Evolutionary conservation across 805 yeast species (phyloP), one percentile per base, ranked within the genome.

Genomic region (Starmerella bombicola): DNA sequence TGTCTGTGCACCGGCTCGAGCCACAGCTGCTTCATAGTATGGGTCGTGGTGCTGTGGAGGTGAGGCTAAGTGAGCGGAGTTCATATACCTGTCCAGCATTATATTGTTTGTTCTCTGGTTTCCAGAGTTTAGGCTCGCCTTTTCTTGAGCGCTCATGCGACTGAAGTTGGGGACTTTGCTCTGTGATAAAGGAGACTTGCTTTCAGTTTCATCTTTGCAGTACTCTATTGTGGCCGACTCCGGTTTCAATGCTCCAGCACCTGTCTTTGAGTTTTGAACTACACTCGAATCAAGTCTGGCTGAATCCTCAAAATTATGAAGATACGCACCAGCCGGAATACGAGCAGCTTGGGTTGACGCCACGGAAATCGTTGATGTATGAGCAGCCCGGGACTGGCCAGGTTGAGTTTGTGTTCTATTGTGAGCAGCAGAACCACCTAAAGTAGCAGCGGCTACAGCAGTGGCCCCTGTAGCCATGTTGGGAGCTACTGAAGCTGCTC

Each of bases 321-420:
- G 34, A 30, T 53, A 55, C 6, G 55, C 43, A 3, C 61, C 60
- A 6, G 62, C 61, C 13, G 60, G 57, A 10, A 55, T 35, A n/a
- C 41, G 36, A 6, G 39, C 38, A 13, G 39, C 43, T n/a, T 44
- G 37, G 3, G 46, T 25, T 15, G 46, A 30, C 4, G 48, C 48
- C 12, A 45, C 25, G 12, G 45, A 41, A 16, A 29, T 40, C 9
- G 28, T 36, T 10, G 42, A 29, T 7, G 33, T 29, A 13, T 38
- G 39, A 4, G 20, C 25, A 6, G 35, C 25, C 25, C 8, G 19
- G n/a, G 19, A 19, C 23, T 9, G 15, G 15, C 32, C 32, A 7
- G n/a, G 32, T 15, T 29, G 32, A 9, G 12, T 24, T n/a, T n/a
- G n/a, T n/a, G n/a, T n/a, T n/a, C n/a, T 9, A 13, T 24, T 13